Base-by-base conservation (phyloP, 2,329 filamentous ascomycete species). In the Sclerotinia minor region DNA sequence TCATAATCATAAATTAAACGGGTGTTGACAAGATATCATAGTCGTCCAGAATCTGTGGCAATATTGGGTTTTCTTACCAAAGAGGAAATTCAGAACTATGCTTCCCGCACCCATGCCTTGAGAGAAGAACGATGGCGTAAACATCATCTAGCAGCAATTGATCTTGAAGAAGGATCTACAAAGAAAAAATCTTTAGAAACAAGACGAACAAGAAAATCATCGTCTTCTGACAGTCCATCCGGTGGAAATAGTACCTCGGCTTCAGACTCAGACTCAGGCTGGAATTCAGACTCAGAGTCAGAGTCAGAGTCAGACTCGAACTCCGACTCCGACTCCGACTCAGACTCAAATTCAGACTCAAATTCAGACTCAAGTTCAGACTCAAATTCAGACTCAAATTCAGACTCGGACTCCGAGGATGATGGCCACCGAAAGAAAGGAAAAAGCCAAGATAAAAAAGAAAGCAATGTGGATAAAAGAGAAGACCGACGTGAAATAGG, bases 11-110 rank as follows among this genome's bases (percentile, higher is more conserved):
- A 13, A 35, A n/a, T 21, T 35, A 65, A 35, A 69, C 55, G 66
- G 35, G 66, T 26, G 57, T 52, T 65, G 49, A 68, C 49, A 47
- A 8, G n/a, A 41, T 38, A 19, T n/a, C 41, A 50, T 65, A 77
- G 73, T 13, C 81, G 84, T 1, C 85, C 85, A 0, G 81, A 84
- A 1, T 89, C 85, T 68, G 85, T 89, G 3, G 87, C 86, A 17
- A 77, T 89, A 5, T 80, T 89, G 0, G 87, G 87, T 5, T 79
- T 83, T 19, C 78, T 89, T 3, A 79, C 79, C 2, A 80, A 80
- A 1, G 81, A 84, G 17, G 76, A 88, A 54, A 83, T 89, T 50
- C 78, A 79, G 26, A 79, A 83, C 8, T 84, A 81, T 67, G 85
- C 85, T 1, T 79, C 80, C 5, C 76, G 78, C 6, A 75, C 75